Base-by-base conservation (phyloP, 257 asterid genomes). In the Echium plantagineum region DNA sequence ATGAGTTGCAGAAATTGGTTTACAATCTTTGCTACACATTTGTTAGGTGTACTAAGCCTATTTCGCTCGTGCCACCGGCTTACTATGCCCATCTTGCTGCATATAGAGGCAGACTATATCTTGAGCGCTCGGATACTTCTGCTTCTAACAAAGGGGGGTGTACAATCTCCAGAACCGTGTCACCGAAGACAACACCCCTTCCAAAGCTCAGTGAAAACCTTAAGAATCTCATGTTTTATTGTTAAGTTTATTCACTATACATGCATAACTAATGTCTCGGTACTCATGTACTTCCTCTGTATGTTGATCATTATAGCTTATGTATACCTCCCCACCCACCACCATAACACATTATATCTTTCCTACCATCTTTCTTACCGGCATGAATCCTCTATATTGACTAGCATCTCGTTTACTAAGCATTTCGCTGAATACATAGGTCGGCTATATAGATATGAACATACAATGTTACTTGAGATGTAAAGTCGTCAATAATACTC, bases 51-150 rank as follows among this genome's bases (percentile, higher is more conserved):
- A 93, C 99, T 3, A 86, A 86, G 81, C 99, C 99, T 19, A 75
- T 93, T 21, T 93, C 99, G 15, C 52, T 93, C 75, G 99, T 93
- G 38, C 99, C 99, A 0, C 97, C 99, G 0, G 97, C 81, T 52
- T 89, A 93, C 22, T 93, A 93, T 21, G 99, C 99, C 0, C 99
- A 93, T 49, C 84, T 93, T 31, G 99, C 95, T 15, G 99, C 99
- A 0, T 93, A 89, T 32, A 75, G 99, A 72, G 99, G 98, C 28
- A 63, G 99, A 52, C 54, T 93, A 42, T 93, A 89, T 71, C 86
- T 86, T 7, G 94, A 89, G 2, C 82, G 89, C 4, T 65, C 81
- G 1, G 97, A 84, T 28, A 64, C 68, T 5, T 52, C 71, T 30
- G n/a, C 46, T 35, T 35, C 46, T 35, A 66, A 56, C 61, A 71